Conservation (phyloP, 177 flowering plant species). For the Vitis hybrid region DNA sequence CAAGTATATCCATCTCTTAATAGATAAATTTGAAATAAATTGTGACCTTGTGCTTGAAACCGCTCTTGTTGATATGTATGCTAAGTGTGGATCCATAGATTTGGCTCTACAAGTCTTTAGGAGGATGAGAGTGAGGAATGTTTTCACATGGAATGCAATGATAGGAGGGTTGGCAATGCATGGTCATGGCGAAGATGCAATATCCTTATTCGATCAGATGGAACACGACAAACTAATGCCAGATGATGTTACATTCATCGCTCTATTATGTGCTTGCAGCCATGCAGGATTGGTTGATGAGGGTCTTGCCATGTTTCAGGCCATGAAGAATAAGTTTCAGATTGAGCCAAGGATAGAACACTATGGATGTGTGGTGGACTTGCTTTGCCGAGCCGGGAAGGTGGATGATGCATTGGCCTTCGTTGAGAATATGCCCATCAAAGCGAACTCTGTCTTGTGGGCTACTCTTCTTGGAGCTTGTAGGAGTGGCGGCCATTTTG, state of each 20-base stretch:
- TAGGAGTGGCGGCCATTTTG: conserved; percentile 21
- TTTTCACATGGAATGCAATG: conserved; percentile 29
- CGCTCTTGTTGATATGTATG: conserved; percentile 33
- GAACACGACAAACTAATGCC: conserved; percentile 17
- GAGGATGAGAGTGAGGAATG: conserved; percentile 21
- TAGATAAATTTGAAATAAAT: conserved; percentile 14
- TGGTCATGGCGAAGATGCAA: conserved; percentile 26
- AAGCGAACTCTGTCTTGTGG: conserved; percentile 27
- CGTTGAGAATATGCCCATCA: conserved; percentile 37
- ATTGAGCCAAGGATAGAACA: conserved; percentile 23
- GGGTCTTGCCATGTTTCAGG: conserved; percentile 10
- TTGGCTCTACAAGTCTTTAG: conserved; percentile 22
- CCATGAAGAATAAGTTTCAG: conserved; percentile 13
- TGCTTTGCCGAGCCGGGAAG: conserved; percentile 14
- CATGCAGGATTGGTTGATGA: conserved; percentile 22
- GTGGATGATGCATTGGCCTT: conserved; percentile 34
- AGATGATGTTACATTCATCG: conserved; percentile 28
- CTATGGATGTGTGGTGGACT: conserved; percentile 27
- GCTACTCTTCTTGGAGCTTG: conserved; percentile 38
- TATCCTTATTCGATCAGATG: conserved; percentile 16
- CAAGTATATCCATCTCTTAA: conserved; percentile 23
- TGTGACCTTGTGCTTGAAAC: conserved; percentile 23
- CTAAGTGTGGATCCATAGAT: conserved; percentile 23
- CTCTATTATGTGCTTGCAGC: conserved; percentile 25
- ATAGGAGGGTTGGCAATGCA: conserved; percentile 33